Conservation (phyloP, 768 basidiomycete genomes). For the Lanmaoa pseudosensibilis region DNA sequence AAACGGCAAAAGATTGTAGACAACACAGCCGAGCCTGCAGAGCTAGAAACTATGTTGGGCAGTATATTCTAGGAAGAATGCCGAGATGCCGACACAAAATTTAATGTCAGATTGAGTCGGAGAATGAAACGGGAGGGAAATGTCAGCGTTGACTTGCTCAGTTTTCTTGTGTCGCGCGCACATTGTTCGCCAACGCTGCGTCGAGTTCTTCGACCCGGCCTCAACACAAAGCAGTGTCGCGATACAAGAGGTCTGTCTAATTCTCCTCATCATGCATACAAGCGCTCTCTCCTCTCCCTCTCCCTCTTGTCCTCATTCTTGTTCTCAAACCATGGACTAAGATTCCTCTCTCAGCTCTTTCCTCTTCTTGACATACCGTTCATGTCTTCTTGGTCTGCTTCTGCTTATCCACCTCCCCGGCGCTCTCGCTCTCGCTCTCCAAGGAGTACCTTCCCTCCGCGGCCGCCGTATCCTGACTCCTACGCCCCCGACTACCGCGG, state of each 20-base stretch:
- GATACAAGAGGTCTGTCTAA: conserved; percentile 87
- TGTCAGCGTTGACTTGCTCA: conserved; percentile 10
- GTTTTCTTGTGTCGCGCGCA: conserved; percentile 62
- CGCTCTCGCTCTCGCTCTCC: conserved; percentile 84
- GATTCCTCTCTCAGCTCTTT: conserved; percentile 48
- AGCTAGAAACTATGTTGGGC: conserved; percentile 46
- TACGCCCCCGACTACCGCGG: conserved; percentile 60
- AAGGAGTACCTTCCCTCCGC: conserved; percentile 50
- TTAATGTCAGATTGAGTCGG: conserved; percentile 26
- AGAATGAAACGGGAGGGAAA: conserved; percentile 18
- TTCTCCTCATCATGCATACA: conserved; percentile 70
- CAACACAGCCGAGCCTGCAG: conserved; percentile 2
- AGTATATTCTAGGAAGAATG: conserved; percentile 48
- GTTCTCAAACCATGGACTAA: conserved; percentile 42
- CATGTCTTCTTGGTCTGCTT: conserved; percentile 76
- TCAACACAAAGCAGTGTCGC: conserved; percentile 44
- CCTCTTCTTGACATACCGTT: conserved; percentile 38
- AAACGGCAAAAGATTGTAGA: conserved; percentile 13
- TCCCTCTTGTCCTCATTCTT: conserved; percentile 55
- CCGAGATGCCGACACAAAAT: conserved; percentile 13
- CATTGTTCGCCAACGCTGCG: conserved; percentile 42
- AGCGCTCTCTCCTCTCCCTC: conserved; percentile 66
- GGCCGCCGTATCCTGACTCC: conserved; percentile 57
- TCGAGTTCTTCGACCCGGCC: conserved; percentile 32
- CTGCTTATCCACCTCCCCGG: conserved; percentile 70